These are phyloP conservation scores for Physcomitrellopsis africana DNA, from an alignment of 225 moss, liverwort and hornwort genomes.

Conservation along the genomic window DNA sequence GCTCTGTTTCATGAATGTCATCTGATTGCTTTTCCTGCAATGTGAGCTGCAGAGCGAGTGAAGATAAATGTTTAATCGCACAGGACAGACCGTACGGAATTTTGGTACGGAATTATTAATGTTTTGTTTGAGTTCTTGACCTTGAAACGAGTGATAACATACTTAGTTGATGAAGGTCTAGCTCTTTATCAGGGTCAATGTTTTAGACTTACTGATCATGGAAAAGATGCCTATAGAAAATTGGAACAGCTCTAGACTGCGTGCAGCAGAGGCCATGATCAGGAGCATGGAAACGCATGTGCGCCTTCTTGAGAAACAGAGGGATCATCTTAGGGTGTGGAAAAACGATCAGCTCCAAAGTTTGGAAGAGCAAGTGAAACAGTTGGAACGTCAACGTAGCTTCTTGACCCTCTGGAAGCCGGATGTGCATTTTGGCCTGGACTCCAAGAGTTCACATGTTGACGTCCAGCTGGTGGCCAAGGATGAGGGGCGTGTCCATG, in stretches of 20 bases:
- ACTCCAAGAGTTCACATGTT: slow-evolving; percentile 37
- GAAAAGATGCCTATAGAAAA: slow-evolving; percentile 49
- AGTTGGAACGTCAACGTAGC: slow-evolving; percentile 38
- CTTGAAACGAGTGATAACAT: neutral
- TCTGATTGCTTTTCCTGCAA: neutral
- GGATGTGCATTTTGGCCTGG: slow-evolving; percentile 33
- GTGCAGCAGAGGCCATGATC: slow-evolving; percentile 38
- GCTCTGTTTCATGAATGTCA: neutral
- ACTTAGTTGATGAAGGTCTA: neutral
- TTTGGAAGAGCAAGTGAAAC: slow-evolving; percentile 33
- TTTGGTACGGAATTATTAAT: slow-evolving; percentile 5
- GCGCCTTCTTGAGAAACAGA: slow-evolving; percentile 44
- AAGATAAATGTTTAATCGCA: neutral
- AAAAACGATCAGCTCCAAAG: slow-evolving; percentile 33
- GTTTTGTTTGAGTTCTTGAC: neutral
- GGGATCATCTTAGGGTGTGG: slow-evolving; percentile 33
- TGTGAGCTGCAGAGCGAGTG: neutral
- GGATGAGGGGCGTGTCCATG: slow-evolving; percentile 33
- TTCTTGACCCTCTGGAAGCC: slow-evolving; percentile 40
- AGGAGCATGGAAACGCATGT: slow-evolving; percentile 40
- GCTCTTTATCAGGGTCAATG: neutral
- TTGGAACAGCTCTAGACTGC: slow-evolving; percentile 37
- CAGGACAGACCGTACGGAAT: neutral
- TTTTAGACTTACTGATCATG: slow-evolving; percentile 27
- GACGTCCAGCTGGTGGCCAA: slow-evolving; percentile 40